phyloP scores from a whole-genome alignment of 805 yeast genomes.

The Candida parachauliodes region DNA sequence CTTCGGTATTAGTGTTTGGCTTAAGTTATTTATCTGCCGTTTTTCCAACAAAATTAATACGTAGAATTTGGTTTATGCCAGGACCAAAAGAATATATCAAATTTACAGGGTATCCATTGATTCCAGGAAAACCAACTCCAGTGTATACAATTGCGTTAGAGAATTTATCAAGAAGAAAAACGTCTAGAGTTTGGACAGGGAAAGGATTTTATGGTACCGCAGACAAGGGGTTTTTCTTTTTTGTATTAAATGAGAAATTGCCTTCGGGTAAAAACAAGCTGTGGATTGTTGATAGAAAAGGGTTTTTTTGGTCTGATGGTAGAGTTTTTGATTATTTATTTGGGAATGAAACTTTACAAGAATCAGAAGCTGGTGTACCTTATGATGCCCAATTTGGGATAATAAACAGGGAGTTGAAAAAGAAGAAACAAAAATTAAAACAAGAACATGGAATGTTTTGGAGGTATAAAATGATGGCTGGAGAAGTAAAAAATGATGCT shows the following conservation, averaged over 20 bases:
- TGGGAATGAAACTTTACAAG: conserved; percentile 73
- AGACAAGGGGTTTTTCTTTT: conserved; percentile 69
- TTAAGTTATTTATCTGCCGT: conserved; percentile 28
- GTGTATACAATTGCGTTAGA: conserved; percentile 63
- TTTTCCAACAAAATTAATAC: conserved; percentile 66
- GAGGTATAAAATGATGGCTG: conserved; percentile 44
- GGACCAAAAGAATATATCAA: conserved; percentile 52
- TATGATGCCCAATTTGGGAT: conserved; percentile 57
- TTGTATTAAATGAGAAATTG: conserved; percentile 60
- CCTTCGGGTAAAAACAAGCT: conserved; percentile 38
- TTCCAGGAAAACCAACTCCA: conserved; percentile 78
- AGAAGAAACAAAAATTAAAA: conserved; percentile 47
- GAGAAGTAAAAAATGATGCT: conserved; percentile 29
- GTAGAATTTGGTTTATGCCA: conserved; percentile 77
- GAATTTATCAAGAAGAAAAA: conserved; percentile 51
- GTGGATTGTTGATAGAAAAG: conserved; percentile 80
- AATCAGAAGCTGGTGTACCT: conserved; percentile 68
- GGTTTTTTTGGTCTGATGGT: conserved; percentile 93
- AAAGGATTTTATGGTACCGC: conserved; percentile 84
- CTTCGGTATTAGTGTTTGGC: conserved; percentile 24
- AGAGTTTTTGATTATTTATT: conserved; percentile 77
- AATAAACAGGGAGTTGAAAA: conserved; percentile 43
- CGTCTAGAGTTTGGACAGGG: conserved; percentile 78
- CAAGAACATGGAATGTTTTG: conserved; percentile 59
- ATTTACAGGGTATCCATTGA: conserved; percentile 69